Evolutionary conservation across 495 filamentous ascomycete species (phyloP).

Genomic region (Filosporella fistucella): DNA sequence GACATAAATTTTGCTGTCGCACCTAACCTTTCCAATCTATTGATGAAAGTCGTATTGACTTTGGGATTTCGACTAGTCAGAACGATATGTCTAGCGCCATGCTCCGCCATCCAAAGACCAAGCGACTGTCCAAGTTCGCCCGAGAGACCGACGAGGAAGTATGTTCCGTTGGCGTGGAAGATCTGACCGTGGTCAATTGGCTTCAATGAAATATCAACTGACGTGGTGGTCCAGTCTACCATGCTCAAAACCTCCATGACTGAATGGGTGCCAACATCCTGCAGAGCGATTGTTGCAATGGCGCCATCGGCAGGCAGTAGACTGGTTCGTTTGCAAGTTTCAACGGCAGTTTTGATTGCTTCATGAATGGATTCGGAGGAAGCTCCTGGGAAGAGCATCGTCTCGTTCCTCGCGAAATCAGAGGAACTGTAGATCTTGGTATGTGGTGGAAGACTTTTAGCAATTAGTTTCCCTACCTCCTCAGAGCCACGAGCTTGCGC

Average conservation of each 20-base stretch:
- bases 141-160: slow-evolving; percentile 52
- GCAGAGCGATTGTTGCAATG: not conserved
- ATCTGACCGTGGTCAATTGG: slow-evolving; percentile 11
- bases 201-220: slow-evolving; percentile 8
- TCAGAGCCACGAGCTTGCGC: not conserved
- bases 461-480: not conserved
- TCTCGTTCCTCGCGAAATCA: not conserved
- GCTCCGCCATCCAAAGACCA: slow-evolving; percentile 46
- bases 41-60: slow-evolving; percentile 42
- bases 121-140: slow-evolving; percentile 55
- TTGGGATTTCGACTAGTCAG: slow-evolving; percentile 53
- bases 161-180: slow-evolving; percentile 41
- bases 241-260: not conserved
- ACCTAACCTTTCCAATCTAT: slow-evolving; percentile 28
- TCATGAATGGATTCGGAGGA: not conserved
- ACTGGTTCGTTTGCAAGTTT: not conserved
- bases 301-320: not conserved
- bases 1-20: slow-evolving; percentile 18
- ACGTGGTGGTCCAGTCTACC: slow-evolving; percentile 6
- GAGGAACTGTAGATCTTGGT: not conserved
- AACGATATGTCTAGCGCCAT: slow-evolving; percentile 50
- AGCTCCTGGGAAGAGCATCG: not conserved
- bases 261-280: not conserved
- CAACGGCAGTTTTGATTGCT: not conserved
- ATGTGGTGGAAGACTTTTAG: not conserved